Percentiles rank a stretch among this genome's conserved stretches.
phyloP scores from a whole-genome alignment of 1,139 yeast genomes.

The Yamadazyma atmosphaerica region DNA sequence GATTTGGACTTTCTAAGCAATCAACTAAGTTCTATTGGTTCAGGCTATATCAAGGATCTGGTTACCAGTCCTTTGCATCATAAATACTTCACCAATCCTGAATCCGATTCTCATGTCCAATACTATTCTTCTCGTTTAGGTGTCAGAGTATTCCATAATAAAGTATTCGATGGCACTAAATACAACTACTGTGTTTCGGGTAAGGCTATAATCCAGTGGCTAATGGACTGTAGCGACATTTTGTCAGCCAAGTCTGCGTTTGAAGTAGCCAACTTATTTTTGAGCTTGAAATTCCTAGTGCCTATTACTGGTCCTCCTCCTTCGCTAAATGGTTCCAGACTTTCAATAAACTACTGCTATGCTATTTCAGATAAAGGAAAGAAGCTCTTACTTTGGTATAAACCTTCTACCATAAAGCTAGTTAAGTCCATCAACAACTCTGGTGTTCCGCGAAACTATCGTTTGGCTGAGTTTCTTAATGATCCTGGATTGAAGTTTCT shows the following conservation, averaged over 20 bases:
- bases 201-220: slow-evolving; percentile 81
- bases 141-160: slow-evolving; percentile 54
- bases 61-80: slow-evolving; percentile 71
- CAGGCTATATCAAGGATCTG: background rate
- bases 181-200: slow-evolving; percentile 59
- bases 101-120: slow-evolving; percentile 78
- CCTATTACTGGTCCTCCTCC: slow-evolving; percentile 25
- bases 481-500: slow-evolving; percentile 82
- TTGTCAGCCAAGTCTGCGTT: slow-evolving; percentile 59
- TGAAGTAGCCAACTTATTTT: slow-evolving; percentile 57
- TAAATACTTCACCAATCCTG: slow-evolving; percentile 82
- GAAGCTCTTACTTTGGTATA: slow-evolving; percentile 24
- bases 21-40: background rate
- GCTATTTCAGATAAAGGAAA: slow-evolving; percentile 21
- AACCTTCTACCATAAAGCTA: background rate
- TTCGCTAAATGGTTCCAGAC: background rate
- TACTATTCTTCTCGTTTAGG: slow-evolving; percentile 74
- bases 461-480: slow-evolving; percentile 43
- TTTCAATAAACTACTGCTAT: slow-evolving; percentile 19
- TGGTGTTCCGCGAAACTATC: no score
- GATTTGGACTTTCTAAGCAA: slow-evolving; percentile 4
- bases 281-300: slow-evolving; percentile 40
- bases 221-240: slow-evolving; percentile 84
- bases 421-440: background rate
- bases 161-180: slow-evolving; percentile 24